Evolutionary conservation across 2,329 filamentous ascomycete genomes (phyloP).

Genomic region (Calycina herbarum): DNA sequence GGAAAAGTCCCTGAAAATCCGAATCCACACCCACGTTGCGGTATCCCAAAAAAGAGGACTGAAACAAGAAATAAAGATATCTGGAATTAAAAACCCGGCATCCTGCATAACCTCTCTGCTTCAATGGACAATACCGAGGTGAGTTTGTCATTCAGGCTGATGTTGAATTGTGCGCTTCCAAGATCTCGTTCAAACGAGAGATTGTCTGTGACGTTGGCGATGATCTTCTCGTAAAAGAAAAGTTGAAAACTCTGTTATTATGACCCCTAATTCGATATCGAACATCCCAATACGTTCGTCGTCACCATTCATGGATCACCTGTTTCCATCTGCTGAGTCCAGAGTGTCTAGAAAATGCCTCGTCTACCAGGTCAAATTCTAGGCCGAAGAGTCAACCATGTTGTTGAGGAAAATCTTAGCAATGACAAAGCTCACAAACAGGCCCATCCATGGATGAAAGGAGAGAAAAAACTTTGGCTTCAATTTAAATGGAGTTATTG

Average conservation of each 20-base stretch:
- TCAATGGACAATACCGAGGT: too few species aligned
- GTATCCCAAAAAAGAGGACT: conserved; percentile 9
- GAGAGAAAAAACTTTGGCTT: background rate
- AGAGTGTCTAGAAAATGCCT: conserved; percentile 2
- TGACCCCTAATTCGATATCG: too few species aligned
- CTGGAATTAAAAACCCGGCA: background rate
- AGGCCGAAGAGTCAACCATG: background rate
- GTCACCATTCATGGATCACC: background rate
- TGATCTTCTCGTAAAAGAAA: too few species aligned
- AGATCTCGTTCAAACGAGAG: too few species aligned
- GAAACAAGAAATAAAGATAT: conserved; percentile 3
- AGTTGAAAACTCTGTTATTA: too few species aligned
- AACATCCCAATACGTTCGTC: background rate
- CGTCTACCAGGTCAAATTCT: background rate
- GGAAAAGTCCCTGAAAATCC: conserved; percentile 3
- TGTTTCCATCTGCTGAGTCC: background rate
- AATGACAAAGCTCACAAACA: background rate
- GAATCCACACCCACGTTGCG: conserved; percentile 4
- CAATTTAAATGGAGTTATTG: background rate
- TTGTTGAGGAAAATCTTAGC: conserved; percentile 5
- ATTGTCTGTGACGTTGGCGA: too few species aligned
- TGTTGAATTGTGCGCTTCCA: too few species aligned
- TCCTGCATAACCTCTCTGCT: background rate
- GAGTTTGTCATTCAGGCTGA: too few species aligned
- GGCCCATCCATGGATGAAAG: background rate